These are phyloP conservation scores for Scenedesmus sp. DNA, from an alignment of 163 green algal genomes.

Conservation along the genomic window DNA sequence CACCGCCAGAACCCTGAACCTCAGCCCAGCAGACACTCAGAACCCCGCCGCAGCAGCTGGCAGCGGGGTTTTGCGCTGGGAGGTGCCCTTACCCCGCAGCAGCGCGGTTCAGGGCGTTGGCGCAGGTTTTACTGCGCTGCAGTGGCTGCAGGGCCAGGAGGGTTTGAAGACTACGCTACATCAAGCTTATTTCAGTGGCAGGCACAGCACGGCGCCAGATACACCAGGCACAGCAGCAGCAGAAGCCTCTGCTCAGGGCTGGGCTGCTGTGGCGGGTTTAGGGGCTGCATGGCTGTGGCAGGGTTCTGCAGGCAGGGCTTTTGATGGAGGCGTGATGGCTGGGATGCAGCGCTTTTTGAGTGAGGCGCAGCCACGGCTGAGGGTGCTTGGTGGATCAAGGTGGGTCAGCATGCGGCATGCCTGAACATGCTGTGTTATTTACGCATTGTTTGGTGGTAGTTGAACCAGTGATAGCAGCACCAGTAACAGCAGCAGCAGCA, in stretches of 20 bases:
- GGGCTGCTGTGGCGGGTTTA: slow-evolving; percentile 73
- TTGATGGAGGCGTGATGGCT: slow-evolving; percentile 65
- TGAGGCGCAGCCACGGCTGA: slow-evolving; percentile 66
- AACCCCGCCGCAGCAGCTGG: not conserved
- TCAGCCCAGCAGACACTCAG: not conserved
- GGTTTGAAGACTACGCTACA: slow-evolving; percentile 11
- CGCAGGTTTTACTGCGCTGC: slow-evolving; percentile 53
- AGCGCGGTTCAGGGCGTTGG: slow-evolving; percentile 56
- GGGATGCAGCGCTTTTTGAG: slow-evolving; percentile 84
- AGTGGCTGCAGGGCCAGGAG: slow-evolving; percentile 71
- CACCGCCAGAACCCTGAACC: not conserved
- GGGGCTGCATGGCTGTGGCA: slow-evolving; percentile 89
- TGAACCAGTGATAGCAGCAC: not conserved
- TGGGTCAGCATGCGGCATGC: not conserved
- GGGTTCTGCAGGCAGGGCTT: slow-evolving; percentile 59
- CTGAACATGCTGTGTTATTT: not conserved
- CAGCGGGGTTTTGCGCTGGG: slow-evolving; percentile 72
- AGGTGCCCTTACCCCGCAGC: slow-evolving; percentile 77
- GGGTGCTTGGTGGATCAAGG: slow-evolving; percentile 84
- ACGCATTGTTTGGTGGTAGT: not conserved
- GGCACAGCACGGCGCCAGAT: slow-evolving; percentile 79
- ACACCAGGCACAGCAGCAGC: slow-evolving; percentile 69
- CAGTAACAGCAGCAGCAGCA: not conserved
- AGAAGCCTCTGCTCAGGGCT: slow-evolving; percentile 62
- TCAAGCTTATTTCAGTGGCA: slow-evolving; percentile 85